These are phyloP conservation scores for Chlorella sorokiniana DNA, from an alignment of 139 green algal genomes.

Conservation along the genomic window DNA sequence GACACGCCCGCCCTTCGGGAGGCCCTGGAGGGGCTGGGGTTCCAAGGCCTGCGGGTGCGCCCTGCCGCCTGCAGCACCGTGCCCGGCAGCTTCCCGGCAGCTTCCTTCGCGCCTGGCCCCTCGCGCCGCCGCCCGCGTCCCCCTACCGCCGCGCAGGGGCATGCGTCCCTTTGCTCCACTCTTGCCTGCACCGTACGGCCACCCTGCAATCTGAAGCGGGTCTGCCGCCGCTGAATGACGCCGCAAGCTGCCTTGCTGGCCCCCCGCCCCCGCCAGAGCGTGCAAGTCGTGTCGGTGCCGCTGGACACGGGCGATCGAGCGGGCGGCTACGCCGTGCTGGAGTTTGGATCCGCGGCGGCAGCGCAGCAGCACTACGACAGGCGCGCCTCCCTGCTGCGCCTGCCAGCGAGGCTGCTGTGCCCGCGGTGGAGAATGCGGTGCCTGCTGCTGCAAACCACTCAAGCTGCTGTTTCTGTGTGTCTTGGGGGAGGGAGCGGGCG, in stretches of 20 bases:
- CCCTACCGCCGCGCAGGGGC: too few species aligned
- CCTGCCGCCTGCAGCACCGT: not conserved
- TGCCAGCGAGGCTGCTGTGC: too few species aligned
- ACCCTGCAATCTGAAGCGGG: too few species aligned
- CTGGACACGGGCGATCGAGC: not conserved
- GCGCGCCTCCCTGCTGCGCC: not conserved
- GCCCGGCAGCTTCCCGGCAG: not conserved
- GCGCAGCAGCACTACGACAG: not conserved
- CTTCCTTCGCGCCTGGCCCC: too few species aligned
- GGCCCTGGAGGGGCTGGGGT: not conserved
- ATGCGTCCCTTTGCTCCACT: too few species aligned
- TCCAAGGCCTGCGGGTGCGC: not conserved
- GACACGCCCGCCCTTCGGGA: not conserved
- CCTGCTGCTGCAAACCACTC: too few species aligned
- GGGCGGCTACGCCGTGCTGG: constrained; percentile 23
- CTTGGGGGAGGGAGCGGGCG: too few species aligned
- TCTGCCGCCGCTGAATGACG: too few species aligned
- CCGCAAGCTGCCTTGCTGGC: not conserved
- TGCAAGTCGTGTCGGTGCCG: not conserved
- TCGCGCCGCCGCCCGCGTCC: not conserved
- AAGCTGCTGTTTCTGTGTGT: too few species aligned
- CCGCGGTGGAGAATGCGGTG: too few species aligned
- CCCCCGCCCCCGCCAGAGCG: not conserved
- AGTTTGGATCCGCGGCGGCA: not conserved
- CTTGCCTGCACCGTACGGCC: too few species aligned